Base-by-base conservation (phyloP, 2,329 filamentous ascomycete genomes). In the Phoma sp. region DNA sequence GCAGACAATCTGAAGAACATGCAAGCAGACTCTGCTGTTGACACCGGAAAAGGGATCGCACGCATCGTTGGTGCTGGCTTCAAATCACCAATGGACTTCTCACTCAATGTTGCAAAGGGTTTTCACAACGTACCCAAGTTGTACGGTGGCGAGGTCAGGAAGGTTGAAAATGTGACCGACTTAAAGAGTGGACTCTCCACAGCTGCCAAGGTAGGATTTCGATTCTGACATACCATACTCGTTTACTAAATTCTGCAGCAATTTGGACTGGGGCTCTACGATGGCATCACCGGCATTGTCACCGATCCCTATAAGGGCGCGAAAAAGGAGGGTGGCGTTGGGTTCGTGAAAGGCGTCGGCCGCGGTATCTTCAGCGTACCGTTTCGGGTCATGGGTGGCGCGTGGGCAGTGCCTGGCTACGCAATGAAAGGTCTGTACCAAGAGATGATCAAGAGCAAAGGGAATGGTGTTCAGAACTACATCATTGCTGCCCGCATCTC, bases 51-150 rank as follows among this genome's bases (percentile, higher is more conserved):
- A 62, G 86, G 88, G 1, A 83, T 92, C 32, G 83, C 85, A 21
- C 85, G 87, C n/a, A 88, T 95, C 43, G 85, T 93, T 5, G 83
- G 84, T 10, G 87, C 89, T n/a, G 85, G 90, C 5, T 81, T 94
- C 55, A 91, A 90, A 64, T 88, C 88, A 1, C 93, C 92, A 0
- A 88, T 95, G 82, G 91, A 96, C 71, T 89, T 96, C 60, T 91
- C 90, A 36, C 77, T 96, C 37, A 90, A 90, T 0, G 77, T 96
- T 33, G 89, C 92, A 0, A 90, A 89, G 73, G 93, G 93, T 0
- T 96, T 96, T 71, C 89, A 94, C 70, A 96, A 96, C 65, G 88
- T 90, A 6, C 92, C 93, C 0, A 88, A 85, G 63, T 79, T 96
- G 1, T 96, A 96, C 70, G 90, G 92, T 37, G 92, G 96, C 66